These are phyloP conservation scores for Botrytis cinerea DNA, from an alignment of 2,329 filamentous ascomycete species.

Conservation along the genomic window DNA sequence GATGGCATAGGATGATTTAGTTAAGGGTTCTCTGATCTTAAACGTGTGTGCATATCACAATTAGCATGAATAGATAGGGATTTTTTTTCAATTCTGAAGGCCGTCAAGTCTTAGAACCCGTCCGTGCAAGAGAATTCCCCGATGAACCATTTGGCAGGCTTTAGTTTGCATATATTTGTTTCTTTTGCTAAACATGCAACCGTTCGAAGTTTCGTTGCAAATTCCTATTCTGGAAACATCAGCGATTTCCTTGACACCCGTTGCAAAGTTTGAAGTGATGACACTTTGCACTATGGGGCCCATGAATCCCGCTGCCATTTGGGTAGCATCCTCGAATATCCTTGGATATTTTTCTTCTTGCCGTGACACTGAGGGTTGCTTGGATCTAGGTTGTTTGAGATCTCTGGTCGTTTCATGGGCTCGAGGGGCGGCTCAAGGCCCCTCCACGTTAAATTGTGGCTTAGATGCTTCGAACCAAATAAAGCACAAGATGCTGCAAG, in stretches of 20 bases:
- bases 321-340: conserved; percentile 16
- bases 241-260: conserved; percentile 25
- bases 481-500: conserved; percentile 20
- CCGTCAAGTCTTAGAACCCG: background rate
- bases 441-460: conserved; percentile 16
- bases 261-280: conserved; percentile 22
- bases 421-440: conserved; percentile 9
- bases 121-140: conserved; percentile 9
- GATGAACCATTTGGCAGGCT: conserved; percentile 11
- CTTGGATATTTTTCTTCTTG: background rate
- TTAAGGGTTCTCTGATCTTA: background rate
- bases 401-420: conserved; percentile 21
- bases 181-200: conserved; percentile 6
- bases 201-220: conserved; percentile 16
- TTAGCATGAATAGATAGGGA: background rate
- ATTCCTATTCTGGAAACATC: conserved; percentile 18
- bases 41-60: background rate
- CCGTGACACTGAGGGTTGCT: conserved; percentile 17
- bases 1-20: background rate
- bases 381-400: conserved; percentile 22
- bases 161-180: conserved; percentile 3
- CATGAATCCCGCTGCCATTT: conserved; percentile 22
- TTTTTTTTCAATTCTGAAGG: background rate
- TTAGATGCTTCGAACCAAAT: conserved; percentile 10
- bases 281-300: conserved; percentile 20